Base-by-base conservation (phyloP, 331 rosid genomes). In the Quercus tomentella region DNA sequence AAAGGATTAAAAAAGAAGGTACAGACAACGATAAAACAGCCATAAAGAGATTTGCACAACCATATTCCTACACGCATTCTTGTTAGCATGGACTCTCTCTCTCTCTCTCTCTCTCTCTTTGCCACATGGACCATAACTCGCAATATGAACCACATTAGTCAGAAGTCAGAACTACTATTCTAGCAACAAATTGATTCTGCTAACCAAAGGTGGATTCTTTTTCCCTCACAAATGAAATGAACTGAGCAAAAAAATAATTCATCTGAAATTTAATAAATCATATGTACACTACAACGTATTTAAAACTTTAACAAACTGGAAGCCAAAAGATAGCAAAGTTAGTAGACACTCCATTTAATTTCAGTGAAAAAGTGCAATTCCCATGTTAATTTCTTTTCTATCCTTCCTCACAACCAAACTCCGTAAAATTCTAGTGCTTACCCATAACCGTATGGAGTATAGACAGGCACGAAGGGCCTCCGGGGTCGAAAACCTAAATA, bases 391-490 rank as follows among this genome's bases (percentile, higher is more conserved):
- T 18, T 66, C 8, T 31, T 66, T 66, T 35, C 72, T 20, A 18
- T 67, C 26, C 21, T 31, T 20, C 37, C 52, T 33, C n/a, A 28
- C 73, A 21, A 72, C 21, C 20, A 80, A 54, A 52, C 33, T 12
- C 55, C n/a, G 56, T n/a, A 33, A 51, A 9, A 72, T 30, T 72
- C 30, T 26, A 54, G 41, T 18, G 78, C 94, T 90, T 80, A 96
- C 98, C 93, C 99, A 73, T 91, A 92, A 72, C 91, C 92, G 89
- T 88, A 87, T 5, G 94, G 67, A 74, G 97, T 91, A 87, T 76
- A 95, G 83, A 92, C 91, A 62, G 98, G 91, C 84, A 86, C 86
- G 87, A 89, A 93, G 74, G 99, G 92, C 92, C 97, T 91, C 77
- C 99, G 86, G 73, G 92, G 76, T 66, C 92, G 91, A 73, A 87